These are phyloP conservation scores for Ascosphaera aggregata DNA, from an alignment of 2,329 filamentous ascomycete genomes.

Conservation along the genomic window DNA sequence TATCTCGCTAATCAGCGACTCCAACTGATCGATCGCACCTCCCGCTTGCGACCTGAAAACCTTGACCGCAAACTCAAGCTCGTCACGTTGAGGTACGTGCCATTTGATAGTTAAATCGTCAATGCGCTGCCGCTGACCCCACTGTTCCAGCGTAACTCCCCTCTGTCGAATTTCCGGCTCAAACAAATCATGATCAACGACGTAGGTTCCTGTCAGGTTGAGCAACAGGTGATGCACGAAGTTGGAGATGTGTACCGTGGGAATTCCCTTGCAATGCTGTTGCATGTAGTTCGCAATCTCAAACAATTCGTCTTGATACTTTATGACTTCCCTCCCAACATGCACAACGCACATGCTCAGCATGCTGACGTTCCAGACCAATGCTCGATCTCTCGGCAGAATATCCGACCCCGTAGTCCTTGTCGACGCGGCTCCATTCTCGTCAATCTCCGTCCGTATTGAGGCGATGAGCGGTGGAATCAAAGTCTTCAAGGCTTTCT, in stretches of 20 bases:
- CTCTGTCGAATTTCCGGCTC: slow-evolving; percentile 49
- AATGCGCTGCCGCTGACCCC: slow-evolving; percentile 58
- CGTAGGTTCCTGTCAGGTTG: slow-evolving; percentile 85
- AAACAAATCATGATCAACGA: slow-evolving; percentile 69
- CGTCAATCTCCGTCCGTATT: slow-evolving; percentile 90
- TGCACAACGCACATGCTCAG: slow-evolving; percentile 97
- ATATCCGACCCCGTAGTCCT: slow-evolving; percentile 86
- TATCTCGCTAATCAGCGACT: slow-evolving; percentile 55
- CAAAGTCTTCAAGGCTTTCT: slow-evolving; percentile 77
- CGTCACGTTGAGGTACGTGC: slow-evolving; percentile 61
- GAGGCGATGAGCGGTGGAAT: slow-evolving; percentile 75
- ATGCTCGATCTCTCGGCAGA: slow-evolving; percentile 67
- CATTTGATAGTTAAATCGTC: slow-evolving; percentile 64
- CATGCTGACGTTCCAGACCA: slow-evolving; percentile 95
- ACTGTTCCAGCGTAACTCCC: slow-evolving; percentile 55
- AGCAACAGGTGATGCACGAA: slow-evolving; percentile 91
- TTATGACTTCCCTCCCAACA: slow-evolving; percentile 70
- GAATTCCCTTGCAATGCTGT: slow-evolving; percentile 75
- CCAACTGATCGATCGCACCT: slow-evolving; percentile 50
- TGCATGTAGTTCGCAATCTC: slow-evolving; percentile 94
- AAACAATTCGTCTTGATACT: slow-evolving; percentile 72
- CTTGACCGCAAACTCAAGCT: slow-evolving; percentile 73
- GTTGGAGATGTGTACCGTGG: slow-evolving; percentile 90
- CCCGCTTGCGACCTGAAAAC: slow-evolving; percentile 68
- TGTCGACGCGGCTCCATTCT: slow-evolving; percentile 87